A percentile compares a stretch with the other conserved stretches of the same genome.
Evolutionary conservation across 176 grass and related monocot genomes (phyloP).

Genomic region (Triticum turgidum): DNA sequence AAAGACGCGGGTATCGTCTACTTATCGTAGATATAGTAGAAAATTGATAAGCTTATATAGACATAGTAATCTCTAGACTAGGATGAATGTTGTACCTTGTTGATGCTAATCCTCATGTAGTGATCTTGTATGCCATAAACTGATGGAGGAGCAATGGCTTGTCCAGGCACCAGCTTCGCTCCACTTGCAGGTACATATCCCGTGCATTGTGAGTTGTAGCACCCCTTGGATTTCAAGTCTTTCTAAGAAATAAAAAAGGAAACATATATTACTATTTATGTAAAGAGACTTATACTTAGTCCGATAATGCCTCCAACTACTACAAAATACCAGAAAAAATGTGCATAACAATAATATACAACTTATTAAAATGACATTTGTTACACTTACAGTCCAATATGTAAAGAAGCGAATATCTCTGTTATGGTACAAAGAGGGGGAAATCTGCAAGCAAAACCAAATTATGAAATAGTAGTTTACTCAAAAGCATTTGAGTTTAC

Average conservation of each 20-base stretch:
- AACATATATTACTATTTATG: neutral
- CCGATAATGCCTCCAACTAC: neutral
- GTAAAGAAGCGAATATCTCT: conserved; percentile 49
- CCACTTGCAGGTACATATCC: conserved; percentile 41
- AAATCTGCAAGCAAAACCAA: conserved; percentile 15
- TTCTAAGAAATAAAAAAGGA: neutral
- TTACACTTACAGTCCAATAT: conserved; percentile 38
- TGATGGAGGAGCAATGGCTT: conserved; percentile 26
- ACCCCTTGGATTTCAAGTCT: neutral
- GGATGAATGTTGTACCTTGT: neutral
- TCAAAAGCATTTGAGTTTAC: neutral
- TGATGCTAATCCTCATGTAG: conserved; percentile 27
- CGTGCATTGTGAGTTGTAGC: conserved; percentile 15
- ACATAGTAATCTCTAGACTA: neutral
- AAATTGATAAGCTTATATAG: neutral
- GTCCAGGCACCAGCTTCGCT: conserved; percentile 13
- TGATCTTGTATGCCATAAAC: neutral
- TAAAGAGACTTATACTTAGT: neutral
- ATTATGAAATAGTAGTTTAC: neutral
- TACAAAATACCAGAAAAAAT: neutral
- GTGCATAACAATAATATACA: neutral
- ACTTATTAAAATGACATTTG: neutral
- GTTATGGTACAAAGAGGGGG: conserved; percentile 21
- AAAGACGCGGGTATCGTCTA: too few relatives aligned
- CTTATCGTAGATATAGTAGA: neutral